Conservation (phyloP, 345 rosid species). For the Laguncularia racemosa region DNA sequence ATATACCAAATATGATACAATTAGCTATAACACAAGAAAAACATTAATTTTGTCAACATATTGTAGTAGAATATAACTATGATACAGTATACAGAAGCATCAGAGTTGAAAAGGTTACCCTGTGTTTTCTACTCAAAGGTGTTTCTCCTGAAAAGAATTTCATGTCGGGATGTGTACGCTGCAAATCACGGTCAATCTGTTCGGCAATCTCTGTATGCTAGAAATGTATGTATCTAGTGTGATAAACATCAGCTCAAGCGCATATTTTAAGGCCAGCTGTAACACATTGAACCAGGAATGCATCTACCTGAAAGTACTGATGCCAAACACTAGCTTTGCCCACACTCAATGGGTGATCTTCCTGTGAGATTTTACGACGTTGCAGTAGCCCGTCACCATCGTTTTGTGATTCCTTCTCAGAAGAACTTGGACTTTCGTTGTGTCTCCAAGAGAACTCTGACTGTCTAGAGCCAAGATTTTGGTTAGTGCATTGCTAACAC, state of each 20-base stretch:
- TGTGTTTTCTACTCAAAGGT: constrained; percentile 43
- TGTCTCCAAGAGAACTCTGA: constrained; percentile 27
- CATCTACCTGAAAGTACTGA: constrained; percentile 53
- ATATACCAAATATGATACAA: too few species aligned
- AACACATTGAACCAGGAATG: constrained; percentile 1
- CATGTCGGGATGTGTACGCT: constrained; percentile 63
- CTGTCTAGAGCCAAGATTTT: constrained; percentile 48
- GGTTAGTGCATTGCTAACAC: constrained; percentile 16
- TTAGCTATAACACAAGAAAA: too few species aligned
- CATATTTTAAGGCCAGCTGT: constrained; percentile 2
- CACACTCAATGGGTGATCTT: constrained; percentile 65
- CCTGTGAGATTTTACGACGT: constrained; percentile 49
- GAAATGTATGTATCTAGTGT: constrained; percentile 9
- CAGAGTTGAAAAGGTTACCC: constrained; percentile 22
- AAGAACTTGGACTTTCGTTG: constrained; percentile 18
- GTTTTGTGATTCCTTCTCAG: constrained; percentile 20
- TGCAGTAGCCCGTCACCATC: constrained; percentile 50
- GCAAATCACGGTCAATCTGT: constrained; percentile 71
- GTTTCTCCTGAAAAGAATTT: constrained; percentile 60
- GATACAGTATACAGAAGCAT: not conserved
- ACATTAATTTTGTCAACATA: not conserved
- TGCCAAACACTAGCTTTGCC: constrained; percentile 60
- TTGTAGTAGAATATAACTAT: not conserved
- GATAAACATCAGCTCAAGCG: constrained; percentile 8
- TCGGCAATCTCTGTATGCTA: constrained; percentile 61